Evolutionary conservation across 1,284 basidiomycete species (phyloP), one percentile per base, ranked within the genome.

Genomic region (Cryptococcus neoformans): DNA sequence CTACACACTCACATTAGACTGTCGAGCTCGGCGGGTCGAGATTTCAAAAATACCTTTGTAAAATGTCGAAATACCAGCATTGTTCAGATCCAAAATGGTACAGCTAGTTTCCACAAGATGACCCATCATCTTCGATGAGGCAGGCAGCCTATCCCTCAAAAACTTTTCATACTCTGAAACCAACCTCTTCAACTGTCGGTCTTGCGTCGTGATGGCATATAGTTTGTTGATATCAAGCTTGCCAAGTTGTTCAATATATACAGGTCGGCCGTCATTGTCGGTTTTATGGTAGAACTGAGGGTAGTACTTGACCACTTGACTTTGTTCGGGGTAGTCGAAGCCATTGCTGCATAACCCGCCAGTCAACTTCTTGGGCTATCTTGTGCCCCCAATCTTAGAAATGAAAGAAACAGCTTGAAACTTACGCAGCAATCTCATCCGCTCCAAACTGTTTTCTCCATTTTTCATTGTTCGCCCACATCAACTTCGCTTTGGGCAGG

Each of bases 221-320:
- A 96, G 84, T 41, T 87, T 88, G 71, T 82, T 86, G 69, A 96
- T 83, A 80, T 99, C 89, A 64, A 98, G 84, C 68, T 89, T 86
- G 64, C 94, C 93, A 53, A 99, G 86, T 54, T 87, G 88, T 75
- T 98, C 93, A 69, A 99, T 86, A 83, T 98, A 99, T 65, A 99
- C 78, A 2, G 96, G 96, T 58, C 94, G 88, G 17, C 96, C 95
- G 62, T 97, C 93, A 81, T 89, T 92, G 83, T 99, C 95, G 64
- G 82, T 89, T 81, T 94, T 95, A 82, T 97, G 95, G 77, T 98
- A 94, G 79, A 85, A 98, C 73, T 96, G 91, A 1, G 95, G 94
- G 75, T 97, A 98, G 72, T 90, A 91, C 79, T 92, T 87, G 81
- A 92, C 85, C 11, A 98, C 92, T 66, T 86, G 81, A 46, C 79